Evolutionary conservation across 139 green algal species (phyloP).

Genomic region (Microglena sp.): DNA sequence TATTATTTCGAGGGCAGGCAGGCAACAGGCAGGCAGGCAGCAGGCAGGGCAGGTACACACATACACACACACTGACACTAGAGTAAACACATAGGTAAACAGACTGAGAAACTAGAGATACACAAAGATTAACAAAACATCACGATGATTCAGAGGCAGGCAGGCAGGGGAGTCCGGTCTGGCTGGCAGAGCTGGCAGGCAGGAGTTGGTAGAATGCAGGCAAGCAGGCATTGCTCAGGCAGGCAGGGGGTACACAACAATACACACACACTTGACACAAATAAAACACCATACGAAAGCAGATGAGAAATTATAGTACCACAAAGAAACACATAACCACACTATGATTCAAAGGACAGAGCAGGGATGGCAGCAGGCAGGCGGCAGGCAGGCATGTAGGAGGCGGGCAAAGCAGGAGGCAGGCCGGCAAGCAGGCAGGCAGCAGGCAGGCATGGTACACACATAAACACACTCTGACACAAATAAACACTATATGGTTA

Average conservation of each 20-base stretch:
- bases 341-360: neutral
- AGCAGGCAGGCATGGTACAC: neutral
- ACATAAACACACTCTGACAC: neutral
- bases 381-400: neutral
- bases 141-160: neutral
- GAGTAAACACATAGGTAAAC: no score
- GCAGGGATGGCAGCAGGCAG: neutral
- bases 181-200: neutral
- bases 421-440: neutral
- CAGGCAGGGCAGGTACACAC: neutral
- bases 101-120: neutral
- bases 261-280: no score
- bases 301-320: no score
- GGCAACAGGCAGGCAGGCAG: slow-evolving; percentile 1
- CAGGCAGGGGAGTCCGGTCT: neutral
- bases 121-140: neutral
- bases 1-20: no score
- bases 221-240: neutral
- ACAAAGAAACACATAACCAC: no score
- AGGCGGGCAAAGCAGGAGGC: neutral
- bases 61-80: neutral
- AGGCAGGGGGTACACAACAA: neutral
- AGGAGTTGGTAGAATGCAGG: neutral
- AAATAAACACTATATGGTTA: neutral
- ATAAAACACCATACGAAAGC: no score